Evolutionary conservation across 352 stramenopile genomes (phyloP).

Genomic region (Pythium plurisporium): DNA sequence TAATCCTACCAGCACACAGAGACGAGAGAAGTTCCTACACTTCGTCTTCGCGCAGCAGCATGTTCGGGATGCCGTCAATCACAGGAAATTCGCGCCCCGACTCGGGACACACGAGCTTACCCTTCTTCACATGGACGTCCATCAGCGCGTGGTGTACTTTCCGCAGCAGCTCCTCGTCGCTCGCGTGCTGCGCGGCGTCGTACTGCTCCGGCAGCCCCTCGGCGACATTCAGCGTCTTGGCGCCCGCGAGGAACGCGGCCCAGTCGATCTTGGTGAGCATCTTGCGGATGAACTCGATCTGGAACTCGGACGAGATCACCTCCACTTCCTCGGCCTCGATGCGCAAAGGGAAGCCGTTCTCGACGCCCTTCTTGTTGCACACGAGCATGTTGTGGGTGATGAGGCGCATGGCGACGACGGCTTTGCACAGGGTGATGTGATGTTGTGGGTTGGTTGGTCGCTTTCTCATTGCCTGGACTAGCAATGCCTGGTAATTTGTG

Average conservation of each 20-base stretch:
- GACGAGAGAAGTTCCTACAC: conserved; percentile 34
- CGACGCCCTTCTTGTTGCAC: conserved; percentile 93
- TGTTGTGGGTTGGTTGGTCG: conserved; percentile 7
- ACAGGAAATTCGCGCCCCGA: conserved; percentile 95
- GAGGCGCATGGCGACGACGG: conserved; percentile 61
- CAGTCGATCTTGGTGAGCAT: conserved; percentile 91
- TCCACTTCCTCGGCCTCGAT: conserved; percentile 84
- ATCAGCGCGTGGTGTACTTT: conserved; percentile 89
- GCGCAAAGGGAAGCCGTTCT: conserved; percentile 88
- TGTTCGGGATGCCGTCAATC: conserved; percentile 97
- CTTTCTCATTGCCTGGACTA: too few relatives aligned
- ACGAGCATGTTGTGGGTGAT: conserved; percentile 95
- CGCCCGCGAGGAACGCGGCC: conserved; percentile 75
- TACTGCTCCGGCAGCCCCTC: conserved; percentile 66
- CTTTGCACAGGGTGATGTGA: too few relatives aligned
- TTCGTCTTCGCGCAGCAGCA: conserved; percentile 92
- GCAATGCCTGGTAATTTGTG: too few relatives aligned
- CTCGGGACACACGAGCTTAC: conserved; percentile 94
- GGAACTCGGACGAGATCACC: conserved; percentile 80
- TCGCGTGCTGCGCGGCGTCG: conserved; percentile 29
- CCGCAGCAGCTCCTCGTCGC: conserved; percentile 70
- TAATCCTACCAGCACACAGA: too few relatives aligned
- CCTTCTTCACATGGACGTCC: conserved; percentile 96
- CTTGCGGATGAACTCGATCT: conserved; percentile 81
- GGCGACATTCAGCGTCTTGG: conserved; percentile 60